These are phyloP conservation scores for Carex littledalei DNA, from an alignment of 176 grass and related monocot genomes.

Conservation along the genomic window DNA sequence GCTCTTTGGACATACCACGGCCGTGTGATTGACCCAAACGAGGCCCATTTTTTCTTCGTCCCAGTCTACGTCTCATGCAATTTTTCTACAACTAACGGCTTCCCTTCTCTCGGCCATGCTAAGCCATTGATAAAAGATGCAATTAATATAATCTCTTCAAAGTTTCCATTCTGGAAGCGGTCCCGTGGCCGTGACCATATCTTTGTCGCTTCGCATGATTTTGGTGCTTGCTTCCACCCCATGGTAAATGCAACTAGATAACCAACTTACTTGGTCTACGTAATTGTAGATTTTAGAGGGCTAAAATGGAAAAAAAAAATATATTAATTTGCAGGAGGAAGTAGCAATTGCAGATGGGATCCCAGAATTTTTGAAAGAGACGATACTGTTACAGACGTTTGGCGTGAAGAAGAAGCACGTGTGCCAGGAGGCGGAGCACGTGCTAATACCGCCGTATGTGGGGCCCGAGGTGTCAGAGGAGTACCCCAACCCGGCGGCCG, in stretches of 20 bases:
- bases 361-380: constrained; percentile 56
- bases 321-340: constrained; percentile 52
- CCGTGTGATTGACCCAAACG: constrained; percentile 32
- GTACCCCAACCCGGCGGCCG: constrained; percentile 41
- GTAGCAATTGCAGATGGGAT: constrained; percentile 70
- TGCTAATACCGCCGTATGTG: constrained; percentile 77
- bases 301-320: not conserved
- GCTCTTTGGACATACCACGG: constrained; percentile 42
- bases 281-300: not conserved
- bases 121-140: constrained; percentile 51
- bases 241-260: constrained; percentile 42
- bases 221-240: constrained; percentile 89
- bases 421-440: constrained; percentile 68
- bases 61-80: constrained; percentile 96
- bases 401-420: constrained; percentile 43
- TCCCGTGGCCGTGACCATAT: constrained; percentile 72
- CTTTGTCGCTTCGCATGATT: constrained; percentile 87
- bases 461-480: constrained; percentile 30
- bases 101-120: constrained; percentile 72
- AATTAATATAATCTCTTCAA: constrained; percentile 34
- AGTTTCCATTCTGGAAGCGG: constrained; percentile 75
- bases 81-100: constrained; percentile 73
- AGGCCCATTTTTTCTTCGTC: constrained; percentile 76
- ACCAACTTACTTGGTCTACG: not conserved
- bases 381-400: constrained; percentile 81